Percentiles rank a stretch among this genome's conserved stretches.
Evolutionary conservation across 2,329 filamentous ascomycete species (phyloP).

Genomic region (Onygena corvina): DNA sequence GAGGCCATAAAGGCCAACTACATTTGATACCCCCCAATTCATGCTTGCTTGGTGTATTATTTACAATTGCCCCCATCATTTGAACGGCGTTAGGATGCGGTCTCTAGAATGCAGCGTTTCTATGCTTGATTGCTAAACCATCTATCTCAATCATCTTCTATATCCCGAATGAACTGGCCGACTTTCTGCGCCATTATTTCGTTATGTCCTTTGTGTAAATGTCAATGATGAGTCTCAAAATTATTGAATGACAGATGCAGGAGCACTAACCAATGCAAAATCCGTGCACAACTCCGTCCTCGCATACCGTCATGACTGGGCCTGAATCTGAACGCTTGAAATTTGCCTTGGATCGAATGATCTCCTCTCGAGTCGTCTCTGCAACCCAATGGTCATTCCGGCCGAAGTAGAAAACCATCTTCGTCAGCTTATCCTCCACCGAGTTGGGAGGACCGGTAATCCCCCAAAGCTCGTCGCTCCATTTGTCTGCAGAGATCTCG

Average conservation of each 20-base stretch:
- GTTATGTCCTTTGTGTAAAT: slow-evolving; percentile 24
- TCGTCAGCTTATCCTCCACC: slow-evolving; percentile 27
- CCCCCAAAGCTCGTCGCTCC: slow-evolving; percentile 50
- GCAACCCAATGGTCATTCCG: slow-evolving; percentile 52
- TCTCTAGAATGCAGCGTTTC: not conserved
- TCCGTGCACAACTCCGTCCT: slow-evolving; percentile 45
- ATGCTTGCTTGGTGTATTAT: not conserved
- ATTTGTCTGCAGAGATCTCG: slow-evolving; percentile 45
- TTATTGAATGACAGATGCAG: not conserved
- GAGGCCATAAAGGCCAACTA: slow-evolving; percentile 16
- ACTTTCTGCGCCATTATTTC: slow-evolving; percentile 43
- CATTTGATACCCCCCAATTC: slow-evolving; percentile 5
- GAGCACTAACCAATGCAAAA: slow-evolving; percentile 44
- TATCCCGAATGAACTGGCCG: slow-evolving; percentile 37
- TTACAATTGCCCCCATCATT: not conserved
- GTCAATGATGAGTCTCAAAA: not conserved
- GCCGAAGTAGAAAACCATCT: slow-evolving; percentile 48
- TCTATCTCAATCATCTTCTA: slow-evolving; percentile 19
- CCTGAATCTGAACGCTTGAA: slow-evolving; percentile 23
- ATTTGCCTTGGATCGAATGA: slow-evolving; percentile 35
- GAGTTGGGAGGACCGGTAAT: slow-evolving; percentile 18
- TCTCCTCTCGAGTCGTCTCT: slow-evolving; percentile 43
- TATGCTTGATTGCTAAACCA: not conserved
- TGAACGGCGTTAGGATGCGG: not conserved
- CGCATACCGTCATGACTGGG: slow-evolving; percentile 45